Conservation (phyloP, 2,329 filamentous ascomycete genomes). For the Penicillium sp. region DNA sequence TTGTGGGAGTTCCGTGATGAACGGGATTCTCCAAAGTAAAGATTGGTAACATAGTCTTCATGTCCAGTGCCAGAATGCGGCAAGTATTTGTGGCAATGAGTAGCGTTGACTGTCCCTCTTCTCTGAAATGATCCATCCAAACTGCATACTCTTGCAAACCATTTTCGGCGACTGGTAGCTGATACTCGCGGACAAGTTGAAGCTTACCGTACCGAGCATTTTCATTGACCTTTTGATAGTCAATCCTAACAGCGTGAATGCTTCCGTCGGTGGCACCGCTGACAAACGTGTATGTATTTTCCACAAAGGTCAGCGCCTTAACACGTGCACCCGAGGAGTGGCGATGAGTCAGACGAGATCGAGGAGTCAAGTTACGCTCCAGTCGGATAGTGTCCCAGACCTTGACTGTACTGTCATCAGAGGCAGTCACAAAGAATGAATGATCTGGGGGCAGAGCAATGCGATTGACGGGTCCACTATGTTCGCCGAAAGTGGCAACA, state of each 20-base stretch:
- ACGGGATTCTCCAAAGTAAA: conserved; percentile 84
- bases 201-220: conserved; percentile 77
- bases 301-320: conserved; percentile 83
- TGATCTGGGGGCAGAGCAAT: conserved; percentile 86
- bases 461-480: conserved; percentile 78
- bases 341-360: conserved; percentile 82
- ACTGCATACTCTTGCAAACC: conserved; percentile 71
- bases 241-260: conserved; percentile 86
- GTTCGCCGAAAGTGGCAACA: conserved; percentile 87
- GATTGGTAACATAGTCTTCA: conserved; percentile 81
- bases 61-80: conserved; percentile 79
- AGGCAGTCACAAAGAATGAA: conserved; percentile 89
- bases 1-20: conserved; percentile 87
- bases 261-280: conserved; percentile 89
- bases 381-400: conserved; percentile 91
- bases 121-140: conserved; percentile 90
- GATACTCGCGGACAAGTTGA: conserved; percentile 75
- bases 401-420: conserved; percentile 87
- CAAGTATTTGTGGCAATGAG: conserved; percentile 85
- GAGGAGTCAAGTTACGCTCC: conserved; percentile 86
- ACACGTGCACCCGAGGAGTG: conserved; percentile 74
- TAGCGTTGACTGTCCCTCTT: conserved; percentile 79
- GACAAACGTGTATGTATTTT: conserved; percentile 90
- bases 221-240: conserved; percentile 62
- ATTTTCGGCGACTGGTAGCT: conserved; percentile 55